Evolutionary conservation across 2,329 filamentous ascomycete species (phyloP), one percentile per base, ranked within the genome.

Genomic region (Colletotrichum eleusines): DNA sequence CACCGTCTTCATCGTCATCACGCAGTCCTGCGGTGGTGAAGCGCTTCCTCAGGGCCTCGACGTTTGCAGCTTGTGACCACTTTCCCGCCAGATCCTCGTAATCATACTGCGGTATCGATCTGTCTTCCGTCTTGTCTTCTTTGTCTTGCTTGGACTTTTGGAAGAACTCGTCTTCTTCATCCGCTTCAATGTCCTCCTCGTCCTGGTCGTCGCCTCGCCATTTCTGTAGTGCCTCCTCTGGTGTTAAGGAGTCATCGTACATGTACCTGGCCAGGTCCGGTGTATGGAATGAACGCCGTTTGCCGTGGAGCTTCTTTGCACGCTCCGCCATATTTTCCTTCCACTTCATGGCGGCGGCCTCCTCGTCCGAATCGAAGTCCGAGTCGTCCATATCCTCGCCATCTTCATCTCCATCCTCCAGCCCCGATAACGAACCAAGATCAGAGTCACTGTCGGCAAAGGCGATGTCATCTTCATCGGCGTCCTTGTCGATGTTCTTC

Each of bases 391-490:
- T 84, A 5, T 82, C 84, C 0, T 81, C 80, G 6, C 83, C 82
- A 1, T 82, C 83, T 4, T 83, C 82, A 26, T 84, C 84, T 0
- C 80, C 81, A 1, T 84, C 83, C 2, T 88, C 86, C 7, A 83
- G 82, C 1, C 81, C 84, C 11, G 94, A 97, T 73, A 98, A 81
- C 4, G 95, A 97, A 8, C 96, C 96, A 5, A 99, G 86, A 78
- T 99, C 97, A 0, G 96, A 99, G 80, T 99, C 97, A 77, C 94
- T 97, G 77, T 99, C 96, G 18, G 96, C 96, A 83, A 98, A 99
- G 1, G 91, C 94, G 68, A 98, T 76, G 65, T 97, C 94, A 38
- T 90, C 93, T 31, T 90, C 88, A 14, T 84, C 84, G 28, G 78
- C 86, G 46, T 87, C 84, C 63, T 84, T 84, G 42, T 88, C 86